Evolutionary conservation across 345 rosid species (phyloP).

Genomic region (Raphanus raphanistrum): DNA sequence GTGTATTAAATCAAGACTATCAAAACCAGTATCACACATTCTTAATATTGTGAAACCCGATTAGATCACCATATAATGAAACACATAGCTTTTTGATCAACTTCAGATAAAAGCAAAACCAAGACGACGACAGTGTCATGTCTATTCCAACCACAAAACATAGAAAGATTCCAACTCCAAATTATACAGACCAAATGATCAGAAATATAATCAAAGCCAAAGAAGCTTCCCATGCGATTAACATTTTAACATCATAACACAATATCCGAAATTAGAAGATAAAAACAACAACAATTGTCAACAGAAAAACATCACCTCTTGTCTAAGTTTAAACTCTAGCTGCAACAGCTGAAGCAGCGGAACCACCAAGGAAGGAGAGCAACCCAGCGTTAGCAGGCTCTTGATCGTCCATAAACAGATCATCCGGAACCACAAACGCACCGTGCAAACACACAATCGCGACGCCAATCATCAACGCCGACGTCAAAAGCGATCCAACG

Average conservation of each 20-base stretch:
- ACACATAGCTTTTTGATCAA: not conserved
- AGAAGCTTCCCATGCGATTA: not conserved
- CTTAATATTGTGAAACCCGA: no score
- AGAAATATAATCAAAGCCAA: not conserved
- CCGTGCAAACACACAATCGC: conserved; percentile 78
- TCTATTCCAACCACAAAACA: not conserved
- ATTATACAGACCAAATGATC: not conserved
- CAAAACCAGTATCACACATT: no score
- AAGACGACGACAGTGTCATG: not conserved
- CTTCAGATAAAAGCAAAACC: not conserved
- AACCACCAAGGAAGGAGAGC: conserved; percentile 70
- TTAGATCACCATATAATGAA: no score
- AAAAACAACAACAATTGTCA: not conserved
- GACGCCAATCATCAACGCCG: conserved; percentile 65
- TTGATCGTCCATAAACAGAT: conserved; percentile 81
- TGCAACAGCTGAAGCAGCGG: conserved; percentile 44
- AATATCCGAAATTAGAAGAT: not conserved
- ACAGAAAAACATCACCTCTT: not conserved
- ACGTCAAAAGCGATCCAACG: conserved; percentile 73
- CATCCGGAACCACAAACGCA: conserved; percentile 87
- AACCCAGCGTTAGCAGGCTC: conserved; percentile 64
- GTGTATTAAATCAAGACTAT: no score
- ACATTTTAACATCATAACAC: not conserved
- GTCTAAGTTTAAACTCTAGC: conserved; percentile 49
- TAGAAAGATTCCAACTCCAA: not conserved